Conservation (phyloP, 441 rosid species). For the Pelargonium cotyledonis region DNA sequence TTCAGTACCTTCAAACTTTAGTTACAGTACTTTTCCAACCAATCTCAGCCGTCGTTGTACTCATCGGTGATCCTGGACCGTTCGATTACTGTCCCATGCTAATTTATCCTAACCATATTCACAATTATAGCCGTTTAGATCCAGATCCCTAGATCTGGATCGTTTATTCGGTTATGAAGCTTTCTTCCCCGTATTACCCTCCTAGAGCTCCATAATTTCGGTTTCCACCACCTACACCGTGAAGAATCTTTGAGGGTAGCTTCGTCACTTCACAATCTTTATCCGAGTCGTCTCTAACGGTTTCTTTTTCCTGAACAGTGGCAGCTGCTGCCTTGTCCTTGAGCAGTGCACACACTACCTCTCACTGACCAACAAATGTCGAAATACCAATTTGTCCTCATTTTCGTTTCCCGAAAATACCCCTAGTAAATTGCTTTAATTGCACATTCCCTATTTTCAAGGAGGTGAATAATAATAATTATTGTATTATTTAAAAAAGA, state of each 20-base stretch:
- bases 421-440: not conserved
- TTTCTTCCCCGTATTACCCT: constrained; percentile 10
- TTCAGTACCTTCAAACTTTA: not conserved
- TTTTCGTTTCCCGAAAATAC: not conserved
- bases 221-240: not conserved
- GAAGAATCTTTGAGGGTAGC: not conserved
- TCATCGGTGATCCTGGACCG: constrained; percentile 10
- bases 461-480: not conserved
- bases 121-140: constrained; percentile 49
- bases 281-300: constrained; percentile 29
- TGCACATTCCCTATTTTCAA: not conserved
- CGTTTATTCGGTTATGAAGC: constrained; percentile 50
- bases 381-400: not conserved
- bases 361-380: not conserved
- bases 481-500: not conserved
- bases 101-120: constrained; percentile 21
- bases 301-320: constrained; percentile 20
- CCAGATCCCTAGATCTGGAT: constrained; percentile 54
- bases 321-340: constrained; percentile 26
- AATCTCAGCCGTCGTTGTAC: constrained; percentile 36
- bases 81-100: constrained; percentile 20
- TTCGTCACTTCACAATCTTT: not conserved
- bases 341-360: constrained; percentile 35
- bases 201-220: not conserved
- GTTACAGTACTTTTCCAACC: constrained; percentile 3